Evolutionary conservation across 768 basidiomycete genomes (phyloP).

Genomic region (Boletus speciosus): DNA sequence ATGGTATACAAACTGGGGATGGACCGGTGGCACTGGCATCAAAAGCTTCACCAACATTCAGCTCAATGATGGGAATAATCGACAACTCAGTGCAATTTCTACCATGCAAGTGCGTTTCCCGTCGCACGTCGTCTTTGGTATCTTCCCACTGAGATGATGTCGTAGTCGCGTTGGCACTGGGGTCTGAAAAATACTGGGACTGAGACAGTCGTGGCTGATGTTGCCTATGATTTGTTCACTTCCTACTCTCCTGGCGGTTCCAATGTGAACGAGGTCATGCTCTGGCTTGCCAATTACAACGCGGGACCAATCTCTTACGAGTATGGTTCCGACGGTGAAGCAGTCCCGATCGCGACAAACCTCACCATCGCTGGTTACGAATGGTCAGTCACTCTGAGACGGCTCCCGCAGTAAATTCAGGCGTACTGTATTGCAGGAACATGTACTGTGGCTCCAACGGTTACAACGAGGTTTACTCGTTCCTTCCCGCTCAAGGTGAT

Average conservation of each 20-base stretch:
- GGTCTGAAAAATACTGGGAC: slow-evolving; percentile 40
- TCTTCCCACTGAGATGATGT: neutral
- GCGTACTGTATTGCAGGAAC: slow-evolving; percentile 38
- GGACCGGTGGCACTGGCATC: slow-evolving; percentile 49
- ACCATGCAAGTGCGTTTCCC: slow-evolving; percentile 49
- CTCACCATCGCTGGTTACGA: slow-evolving; percentile 46
- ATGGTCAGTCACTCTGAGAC: slow-evolving; percentile 37
- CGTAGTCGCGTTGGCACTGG: slow-evolving; percentile 57
- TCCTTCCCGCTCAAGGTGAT: slow-evolving; percentile 36
- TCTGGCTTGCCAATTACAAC: slow-evolving; percentile 61
- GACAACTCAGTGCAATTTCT: slow-evolving; percentile 49
- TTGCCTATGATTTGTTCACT: slow-evolving; percentile 66
- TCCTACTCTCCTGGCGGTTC: slow-evolving; percentile 46
- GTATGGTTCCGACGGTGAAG: slow-evolving; percentile 45
- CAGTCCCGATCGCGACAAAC: slow-evolving; percentile 41
- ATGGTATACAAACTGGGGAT: slow-evolving; percentile 54
- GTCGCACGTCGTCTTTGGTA: neutral
- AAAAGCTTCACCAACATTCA: slow-evolving; percentile 64
- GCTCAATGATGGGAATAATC: slow-evolving; percentile 48
- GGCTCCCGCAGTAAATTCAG: neutral
- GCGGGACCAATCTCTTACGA: slow-evolving; percentile 53
- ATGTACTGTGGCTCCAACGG: slow-evolving; percentile 54
- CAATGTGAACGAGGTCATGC: slow-evolving; percentile 51
- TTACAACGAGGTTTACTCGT: slow-evolving; percentile 49
- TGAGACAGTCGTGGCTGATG: slow-evolving; percentile 46